A percentile compares a stretch with the other conserved stretches of the same genome.
phyloP scores from a whole-genome alignment of 192 early-diverging fungal species.

The Gaertneriomyces semiglobifer region DNA sequence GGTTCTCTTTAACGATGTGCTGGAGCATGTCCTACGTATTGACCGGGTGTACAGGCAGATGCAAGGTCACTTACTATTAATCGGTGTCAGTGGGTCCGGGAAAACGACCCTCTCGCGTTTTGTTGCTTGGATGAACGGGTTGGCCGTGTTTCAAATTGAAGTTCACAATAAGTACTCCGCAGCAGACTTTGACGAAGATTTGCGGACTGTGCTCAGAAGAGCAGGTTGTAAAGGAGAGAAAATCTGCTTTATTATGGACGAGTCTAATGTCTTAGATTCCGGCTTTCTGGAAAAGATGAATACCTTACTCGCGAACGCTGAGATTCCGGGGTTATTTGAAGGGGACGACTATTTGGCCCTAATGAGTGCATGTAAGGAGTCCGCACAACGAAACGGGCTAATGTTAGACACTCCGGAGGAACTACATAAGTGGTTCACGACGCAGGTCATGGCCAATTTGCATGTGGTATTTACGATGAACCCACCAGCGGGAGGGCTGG shows the following conservation, averaged over 20 bases:
- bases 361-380: conserved; percentile 94
- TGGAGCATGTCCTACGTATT: conserved; percentile 97
- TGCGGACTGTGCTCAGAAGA: conserved; percentile 82
- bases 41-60: conserved; percentile 97
- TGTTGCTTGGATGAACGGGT: conserved; percentile 99
- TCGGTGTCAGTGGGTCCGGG: conserved; percentile 95
- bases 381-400: conserved; percentile 85
- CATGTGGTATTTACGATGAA: conserved; percentile 99
- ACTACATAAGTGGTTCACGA: conserved; percentile 96
- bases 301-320: conserved; percentile 96
- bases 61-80: conserved; percentile 97
- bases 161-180: conserved; percentile 96
- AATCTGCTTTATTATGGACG: conserved; percentile 97
- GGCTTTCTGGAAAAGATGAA: conserved; percentile 99
- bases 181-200: conserved; percentile 97
- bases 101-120: conserved; percentile 98
- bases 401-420: conserved; percentile 93
- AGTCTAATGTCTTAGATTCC: conserved; percentile 95
- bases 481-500: conserved; percentile 89
- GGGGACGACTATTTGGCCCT: conserved; percentile 94
- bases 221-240: conserved; percentile 97
- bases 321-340: conserved; percentile 98
- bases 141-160: conserved; percentile 93
- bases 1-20: conserved; percentile 95
- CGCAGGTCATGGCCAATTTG: conserved; percentile 92